Conservation (phyloP, 2,329 filamentous ascomycete species). For the Ophiosphaerella korrae region DNA sequence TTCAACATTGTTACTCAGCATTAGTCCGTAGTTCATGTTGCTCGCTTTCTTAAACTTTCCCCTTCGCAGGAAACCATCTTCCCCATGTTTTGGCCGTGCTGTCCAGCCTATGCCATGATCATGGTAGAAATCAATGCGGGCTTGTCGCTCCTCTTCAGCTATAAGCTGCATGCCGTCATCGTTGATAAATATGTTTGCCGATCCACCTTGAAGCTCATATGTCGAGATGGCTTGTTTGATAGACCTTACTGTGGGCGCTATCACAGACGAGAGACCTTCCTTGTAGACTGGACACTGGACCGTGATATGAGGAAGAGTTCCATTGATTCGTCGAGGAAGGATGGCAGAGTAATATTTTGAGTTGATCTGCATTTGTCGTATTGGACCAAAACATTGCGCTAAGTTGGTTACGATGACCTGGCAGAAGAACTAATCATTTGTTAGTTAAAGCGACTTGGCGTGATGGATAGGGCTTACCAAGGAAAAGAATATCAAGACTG, state of each 20-base stretch:
- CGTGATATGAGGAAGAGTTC: slow-evolving; percentile 68
- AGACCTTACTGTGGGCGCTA: slow-evolving; percentile 76
- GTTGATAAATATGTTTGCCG: slow-evolving; percentile 71
- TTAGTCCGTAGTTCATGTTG: slow-evolving; percentile 76
- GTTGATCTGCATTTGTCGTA: slow-evolving; percentile 74
- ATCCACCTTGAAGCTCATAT: slow-evolving; percentile 62
- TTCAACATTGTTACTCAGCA: slow-evolving; percentile 66
- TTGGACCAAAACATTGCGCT: slow-evolving; percentile 72
- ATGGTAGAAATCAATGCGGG: slow-evolving; percentile 56
- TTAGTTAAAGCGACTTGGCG: slow-evolving; percentile 1
- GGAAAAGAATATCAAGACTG: slow-evolving; percentile 65
- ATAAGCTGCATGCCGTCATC: slow-evolving; percentile 72
- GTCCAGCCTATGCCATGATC: slow-evolving; percentile 59
- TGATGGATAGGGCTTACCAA: slow-evolving; percentile 46
- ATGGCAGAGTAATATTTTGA: slow-evolving; percentile 81
- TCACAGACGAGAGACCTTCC: slow-evolving; percentile 76
- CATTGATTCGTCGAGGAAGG: slow-evolving; percentile 53
- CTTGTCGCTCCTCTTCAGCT: slow-evolving; percentile 50
- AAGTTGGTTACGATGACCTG: slow-evolving; percentile 30
- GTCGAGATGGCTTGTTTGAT: slow-evolving; percentile 69
- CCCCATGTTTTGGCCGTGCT: slow-evolving; percentile 51
- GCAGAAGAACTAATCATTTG: slow-evolving; percentile 36
- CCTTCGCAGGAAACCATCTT: slow-evolving; percentile 30
- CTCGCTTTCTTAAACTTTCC: slow-evolving; percentile 59
- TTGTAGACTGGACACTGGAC: slow-evolving; percentile 91